phyloP scores from a whole-genome alignment of 805 yeast genomes.

The Ogataea philodendri region DNA sequence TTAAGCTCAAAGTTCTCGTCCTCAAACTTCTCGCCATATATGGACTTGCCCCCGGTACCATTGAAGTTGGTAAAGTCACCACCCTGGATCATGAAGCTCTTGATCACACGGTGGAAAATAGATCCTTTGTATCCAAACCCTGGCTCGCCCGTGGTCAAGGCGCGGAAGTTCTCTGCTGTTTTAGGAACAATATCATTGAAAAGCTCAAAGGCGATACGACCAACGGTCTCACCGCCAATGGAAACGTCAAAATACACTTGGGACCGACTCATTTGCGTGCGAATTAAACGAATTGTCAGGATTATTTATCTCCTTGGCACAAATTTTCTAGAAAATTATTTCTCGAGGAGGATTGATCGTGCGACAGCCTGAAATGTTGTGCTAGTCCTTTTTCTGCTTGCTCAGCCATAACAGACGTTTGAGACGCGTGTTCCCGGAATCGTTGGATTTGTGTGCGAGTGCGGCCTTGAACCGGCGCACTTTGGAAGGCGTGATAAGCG shows the following conservation, averaged over 20 bases:
- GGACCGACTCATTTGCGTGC: slow-evolving; percentile 31
- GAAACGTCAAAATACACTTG: slow-evolving; percentile 78
- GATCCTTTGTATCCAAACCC: slow-evolving; percentile 80
- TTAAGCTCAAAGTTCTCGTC: slow-evolving; percentile 80
- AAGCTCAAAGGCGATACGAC: slow-evolving; percentile 77
- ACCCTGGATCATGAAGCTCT: slow-evolving; percentile 89
- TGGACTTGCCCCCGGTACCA: slow-evolving; percentile 81
- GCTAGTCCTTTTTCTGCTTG: slow-evolving; percentile 10
- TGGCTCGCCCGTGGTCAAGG: slow-evolving; percentile 85
- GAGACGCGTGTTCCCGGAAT: slow-evolving; percentile 17
- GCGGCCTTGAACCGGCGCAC: slow-evolving; percentile 29
- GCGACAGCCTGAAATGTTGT: too few relatives aligned
- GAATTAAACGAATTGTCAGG: background rate
- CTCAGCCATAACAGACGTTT: slow-evolving; percentile 19
- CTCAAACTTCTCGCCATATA: slow-evolving; percentile 81
- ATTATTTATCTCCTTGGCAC: slow-evolving; percentile 3
- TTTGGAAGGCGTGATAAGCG: slow-evolving; percentile 26
- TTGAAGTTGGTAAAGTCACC: slow-evolving; percentile 80
- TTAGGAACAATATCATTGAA: slow-evolving; percentile 63
- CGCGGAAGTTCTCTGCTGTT: slow-evolving; percentile 87
- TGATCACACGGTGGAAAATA: slow-evolving; percentile 90
- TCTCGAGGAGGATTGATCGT: slow-evolving; percentile 1
- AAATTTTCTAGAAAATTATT: slow-evolving; percentile 9
- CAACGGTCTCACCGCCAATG: slow-evolving; percentile 65
- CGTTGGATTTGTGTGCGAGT: slow-evolving; percentile 16